Percentiles rank a stretch among this genome's conserved stretches.
phyloP scores from a whole-genome alignment of 1,139 yeast species.

The Kodamaea sp. region DNA sequence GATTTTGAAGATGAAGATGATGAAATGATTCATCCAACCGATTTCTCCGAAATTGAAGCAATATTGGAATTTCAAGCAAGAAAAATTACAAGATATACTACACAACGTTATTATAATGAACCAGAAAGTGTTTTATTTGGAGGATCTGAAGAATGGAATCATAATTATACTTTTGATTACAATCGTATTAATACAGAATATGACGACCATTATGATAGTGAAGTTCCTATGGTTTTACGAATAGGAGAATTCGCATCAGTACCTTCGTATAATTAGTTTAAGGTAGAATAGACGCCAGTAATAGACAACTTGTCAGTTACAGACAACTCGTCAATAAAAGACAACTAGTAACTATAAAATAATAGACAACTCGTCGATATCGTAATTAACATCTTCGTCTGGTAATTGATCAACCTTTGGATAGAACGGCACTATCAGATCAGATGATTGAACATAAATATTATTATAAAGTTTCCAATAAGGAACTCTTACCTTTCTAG shows the following conservation, averaged over 20 bases:
- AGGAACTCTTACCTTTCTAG: constrained; percentile 76
- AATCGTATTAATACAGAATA: too few species aligned
- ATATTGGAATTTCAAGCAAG: constrained; percentile 51
- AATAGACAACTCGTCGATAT: constrained; percentile 39
- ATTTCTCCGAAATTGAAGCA: constrained; percentile 32
- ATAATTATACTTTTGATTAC: too few species aligned
- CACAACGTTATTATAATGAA: constrained; percentile 38
- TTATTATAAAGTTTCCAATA: constrained; percentile 84
- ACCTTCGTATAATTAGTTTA: too few species aligned
- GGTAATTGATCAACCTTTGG: constrained; percentile 52
- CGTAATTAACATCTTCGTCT: constrained; percentile 17
- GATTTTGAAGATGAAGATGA: constrained; percentile 11
- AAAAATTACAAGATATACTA: constrained; percentile 44
- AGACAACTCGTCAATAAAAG: constrained; percentile 41
- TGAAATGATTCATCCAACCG: constrained; percentile 5
- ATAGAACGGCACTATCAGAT: constrained; percentile 77
- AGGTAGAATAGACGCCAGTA: background rate
- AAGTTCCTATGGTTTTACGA: too few species aligned
- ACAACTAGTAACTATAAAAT: constrained; percentile 24
- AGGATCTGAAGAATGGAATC: background rate
- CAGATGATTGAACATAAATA: constrained; percentile 71
- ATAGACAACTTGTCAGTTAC: constrained; percentile 14
- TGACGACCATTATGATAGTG: too few species aligned
- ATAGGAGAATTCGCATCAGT: too few species aligned
- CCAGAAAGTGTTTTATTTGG: constrained; percentile 16